These are phyloP conservation scores for Aspergillus sparsus DNA, from an alignment of 495 filamentous ascomycete genomes.

Conservation along the genomic window DNA sequence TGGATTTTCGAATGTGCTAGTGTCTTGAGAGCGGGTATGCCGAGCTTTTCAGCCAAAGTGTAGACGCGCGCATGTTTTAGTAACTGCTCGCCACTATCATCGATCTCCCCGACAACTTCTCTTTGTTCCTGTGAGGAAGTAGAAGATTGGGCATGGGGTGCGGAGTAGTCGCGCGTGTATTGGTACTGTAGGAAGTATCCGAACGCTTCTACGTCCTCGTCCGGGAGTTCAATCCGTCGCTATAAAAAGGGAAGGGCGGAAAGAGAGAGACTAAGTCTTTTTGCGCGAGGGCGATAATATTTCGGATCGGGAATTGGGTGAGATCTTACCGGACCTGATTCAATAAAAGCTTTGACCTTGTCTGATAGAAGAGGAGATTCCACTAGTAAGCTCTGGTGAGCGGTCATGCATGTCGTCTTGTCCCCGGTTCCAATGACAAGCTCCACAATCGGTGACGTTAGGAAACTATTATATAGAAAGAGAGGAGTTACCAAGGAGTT, in stretches of 20 bases:
- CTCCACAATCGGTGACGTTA: conserved; percentile 78
- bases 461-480: conserved; percentile 32
- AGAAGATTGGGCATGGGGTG: conserved; percentile 55
- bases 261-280: neutral
- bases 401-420: conserved; percentile 62
- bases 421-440: conserved; percentile 69
- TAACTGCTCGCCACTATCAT: conserved; percentile 73
- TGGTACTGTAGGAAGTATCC: conserved; percentile 89
- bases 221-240: conserved; percentile 66
- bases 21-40: conserved; percentile 68
- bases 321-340: conserved; percentile 34
- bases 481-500: conserved; percentile 13
- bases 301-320: neutral
- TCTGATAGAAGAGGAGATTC: conserved; percentile 75
- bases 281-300: neutral
- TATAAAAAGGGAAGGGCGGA: conserved; percentile 18
- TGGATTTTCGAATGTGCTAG: conserved; percentile 88
- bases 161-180: conserved; percentile 90
- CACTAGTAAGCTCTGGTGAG: conserved; percentile 75
- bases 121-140: conserved; percentile 39
- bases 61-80: conserved; percentile 86
- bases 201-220: conserved; percentile 77
- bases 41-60: conserved; percentile 81
- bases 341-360: conserved; percentile 56
- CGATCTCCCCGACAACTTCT: conserved; percentile 61